Conservation (phyloP, 257 asterid species). For the Cynanchum wilfordii region DNA sequence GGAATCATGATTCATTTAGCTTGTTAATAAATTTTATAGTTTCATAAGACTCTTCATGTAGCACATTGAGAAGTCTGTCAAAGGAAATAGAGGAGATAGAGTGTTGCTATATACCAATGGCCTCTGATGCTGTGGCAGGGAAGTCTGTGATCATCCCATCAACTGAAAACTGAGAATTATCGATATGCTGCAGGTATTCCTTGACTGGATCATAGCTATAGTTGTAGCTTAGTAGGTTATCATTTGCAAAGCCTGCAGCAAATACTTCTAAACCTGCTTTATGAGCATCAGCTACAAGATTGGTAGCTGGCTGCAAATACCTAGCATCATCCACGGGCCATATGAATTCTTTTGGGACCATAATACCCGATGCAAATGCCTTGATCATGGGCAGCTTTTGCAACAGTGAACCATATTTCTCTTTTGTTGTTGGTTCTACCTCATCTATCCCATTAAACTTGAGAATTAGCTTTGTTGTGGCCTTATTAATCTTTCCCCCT, state of each 20-base stretch:
- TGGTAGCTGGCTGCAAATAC: slow-evolving; percentile 54
- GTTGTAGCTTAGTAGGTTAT: slow-evolving; percentile 56
- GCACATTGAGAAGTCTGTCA: background rate
- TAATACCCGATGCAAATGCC: slow-evolving; percentile 66
- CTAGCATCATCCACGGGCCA: slow-evolving; percentile 56
- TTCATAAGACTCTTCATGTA: background rate
- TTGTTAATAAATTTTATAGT: background rate
- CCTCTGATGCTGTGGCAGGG: slow-evolving; percentile 79
- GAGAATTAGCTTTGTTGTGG: slow-evolving; percentile 52
- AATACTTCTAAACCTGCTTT: slow-evolving; percentile 61
- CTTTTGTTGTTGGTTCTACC: slow-evolving; percentile 63
- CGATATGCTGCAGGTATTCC: slow-evolving; percentile 65
- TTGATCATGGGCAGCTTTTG: slow-evolving; percentile 51
- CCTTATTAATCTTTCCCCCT: slow-evolving; percentile 32
- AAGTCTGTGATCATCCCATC: slow-evolving; percentile 82
- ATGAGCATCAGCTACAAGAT: slow-evolving; percentile 73
- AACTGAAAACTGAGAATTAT: slow-evolving; percentile 63
- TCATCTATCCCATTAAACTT: slow-evolving; percentile 31
- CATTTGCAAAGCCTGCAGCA: slow-evolving; percentile 80
- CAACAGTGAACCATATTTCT: slow-evolving; percentile 43
- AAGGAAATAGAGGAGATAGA: background rate
- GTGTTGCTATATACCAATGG: slow-evolving; percentile 49
- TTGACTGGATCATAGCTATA: slow-evolving; percentile 77
- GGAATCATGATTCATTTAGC: background rate
- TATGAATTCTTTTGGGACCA: slow-evolving; percentile 75